Evolutionary conservation across 192 early-diverging fungal species (phyloP).

Genomic region (Hyaloraphidium curvatum): DNA sequence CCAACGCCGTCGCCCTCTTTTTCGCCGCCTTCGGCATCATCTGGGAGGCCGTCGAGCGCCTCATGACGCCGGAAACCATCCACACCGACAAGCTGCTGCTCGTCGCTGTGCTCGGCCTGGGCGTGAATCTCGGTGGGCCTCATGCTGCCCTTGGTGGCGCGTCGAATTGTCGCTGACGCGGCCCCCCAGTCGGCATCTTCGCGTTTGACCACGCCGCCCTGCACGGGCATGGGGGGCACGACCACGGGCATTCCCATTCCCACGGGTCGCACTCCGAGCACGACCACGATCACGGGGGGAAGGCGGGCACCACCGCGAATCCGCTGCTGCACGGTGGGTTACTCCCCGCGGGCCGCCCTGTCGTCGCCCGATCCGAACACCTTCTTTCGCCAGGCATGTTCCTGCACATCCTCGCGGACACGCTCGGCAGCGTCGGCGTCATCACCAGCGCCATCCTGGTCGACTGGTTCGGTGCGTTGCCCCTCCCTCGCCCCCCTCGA

Average conservation of each 20-base stretch:
- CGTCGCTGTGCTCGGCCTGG: conserved; percentile 72
- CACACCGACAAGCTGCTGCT: conserved; percentile 64
- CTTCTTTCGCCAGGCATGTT: conserved; percentile 83
- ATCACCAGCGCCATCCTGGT: conserved; percentile 86
- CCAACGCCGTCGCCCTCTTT: conserved; percentile 77
- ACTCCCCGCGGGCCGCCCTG: not conserved
- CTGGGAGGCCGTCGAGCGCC: conserved; percentile 73
- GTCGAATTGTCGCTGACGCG: too few species aligned
- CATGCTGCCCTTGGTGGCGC: too few species aligned
- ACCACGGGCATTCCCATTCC: conserved; percentile 16
- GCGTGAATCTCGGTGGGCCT: conserved; percentile 54
- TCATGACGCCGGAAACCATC: conserved; percentile 27
- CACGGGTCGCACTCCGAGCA: not conserved
- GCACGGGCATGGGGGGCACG: conserved; percentile 25
- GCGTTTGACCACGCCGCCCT: conserved; percentile 74
- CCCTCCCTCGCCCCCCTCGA: not conserved
- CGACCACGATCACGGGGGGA: conserved; percentile 9
- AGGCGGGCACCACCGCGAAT: conserved; percentile 7
- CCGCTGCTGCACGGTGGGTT: not conserved
- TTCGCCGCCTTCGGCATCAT: conserved; percentile 77
- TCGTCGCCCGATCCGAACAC: conserved; percentile 29
- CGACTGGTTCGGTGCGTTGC: conserved; percentile 41
- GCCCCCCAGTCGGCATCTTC: conserved; percentile 74
- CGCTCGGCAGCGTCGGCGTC: conserved; percentile 85
- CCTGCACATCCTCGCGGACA: conserved; percentile 84